Conservation (phyloP, 1,284 basidiomycete genomes). For the Irpex sp. region DNA sequence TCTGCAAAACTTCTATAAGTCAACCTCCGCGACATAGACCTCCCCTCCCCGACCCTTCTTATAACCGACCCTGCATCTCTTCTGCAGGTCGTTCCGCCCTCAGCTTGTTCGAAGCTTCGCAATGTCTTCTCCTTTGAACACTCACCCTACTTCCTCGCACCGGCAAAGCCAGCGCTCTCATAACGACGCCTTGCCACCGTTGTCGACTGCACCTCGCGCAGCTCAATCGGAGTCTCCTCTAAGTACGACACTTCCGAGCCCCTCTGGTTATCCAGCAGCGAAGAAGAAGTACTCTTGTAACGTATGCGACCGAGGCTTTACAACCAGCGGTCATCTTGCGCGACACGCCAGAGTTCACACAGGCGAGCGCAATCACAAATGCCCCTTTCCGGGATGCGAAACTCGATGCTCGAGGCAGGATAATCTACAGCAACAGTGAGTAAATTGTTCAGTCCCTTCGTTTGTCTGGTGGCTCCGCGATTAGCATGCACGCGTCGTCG, state of each 20-base stretch:
- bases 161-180: background rate
- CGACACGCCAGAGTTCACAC: constrained; percentile 81
- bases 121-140: constrained; percentile 1
- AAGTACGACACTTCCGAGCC: background rate
- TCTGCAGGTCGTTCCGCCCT: background rate
- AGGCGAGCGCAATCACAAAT: constrained; percentile 77
- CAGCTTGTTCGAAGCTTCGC: constrained; percentile 2
- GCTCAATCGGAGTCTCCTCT: background rate
- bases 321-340: constrained; percentile 81
- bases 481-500: too few species aligned
- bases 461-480: background rate
- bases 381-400: constrained; percentile 80
- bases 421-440: constrained; percentile 82
- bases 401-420: constrained; percentile 79
- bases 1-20: constrained; percentile 5
- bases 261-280: background rate
- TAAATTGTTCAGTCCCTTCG: constrained; percentile 19
- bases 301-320: constrained; percentile 58
- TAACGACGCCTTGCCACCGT: background rate
- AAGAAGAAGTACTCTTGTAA: constrained; percentile 44
- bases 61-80: constrained; percentile 15
- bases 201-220: background rate
- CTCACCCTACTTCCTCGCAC: background rate
- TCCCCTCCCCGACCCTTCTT: constrained; percentile 12
- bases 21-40: background rate